Conservation (phyloP, 73 alveolate species). For the Paramecium biaurelia region DNA sequence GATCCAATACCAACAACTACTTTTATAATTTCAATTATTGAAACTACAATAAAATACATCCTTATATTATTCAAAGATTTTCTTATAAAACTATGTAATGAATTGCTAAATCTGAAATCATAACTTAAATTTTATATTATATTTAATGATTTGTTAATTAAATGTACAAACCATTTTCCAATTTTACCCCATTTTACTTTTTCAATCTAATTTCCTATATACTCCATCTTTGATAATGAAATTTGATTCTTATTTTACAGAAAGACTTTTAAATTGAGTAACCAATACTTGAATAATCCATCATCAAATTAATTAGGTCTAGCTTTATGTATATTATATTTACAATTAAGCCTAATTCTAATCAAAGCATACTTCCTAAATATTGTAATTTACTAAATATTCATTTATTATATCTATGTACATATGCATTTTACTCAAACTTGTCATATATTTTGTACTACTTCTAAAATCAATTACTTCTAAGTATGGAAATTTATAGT, state of each 20-base stretch:
- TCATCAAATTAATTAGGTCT: background rate
- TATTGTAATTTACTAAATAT: background rate
- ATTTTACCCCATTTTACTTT: background rate
- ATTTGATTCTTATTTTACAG: background rate
- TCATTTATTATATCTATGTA: background rate
- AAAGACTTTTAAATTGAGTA: background rate
- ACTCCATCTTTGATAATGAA: background rate
- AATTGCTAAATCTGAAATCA: background rate
- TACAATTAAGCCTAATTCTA: background rate
- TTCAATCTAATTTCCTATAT: background rate
- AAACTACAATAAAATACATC: background rate
- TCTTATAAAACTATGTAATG: background rate
- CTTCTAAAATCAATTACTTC: background rate
- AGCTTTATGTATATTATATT: background rate
- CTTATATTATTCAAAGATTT: background rate
- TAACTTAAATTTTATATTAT: background rate
- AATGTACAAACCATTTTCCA: background rate
- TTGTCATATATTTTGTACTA: background rate
- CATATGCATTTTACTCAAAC: background rate
- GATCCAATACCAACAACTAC: background rate
- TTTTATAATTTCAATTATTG: background rate
- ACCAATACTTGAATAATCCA: background rate
- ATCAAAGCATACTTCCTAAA: background rate
- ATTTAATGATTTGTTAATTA: background rate
- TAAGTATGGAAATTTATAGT: background rate